A percentile compares a stretch with the other conserved stretches of the same genome.
Evolutionary conservation across 495 filamentous ascomycete species (phyloP).

Genomic region (Penicillium tannophilum): DNA sequence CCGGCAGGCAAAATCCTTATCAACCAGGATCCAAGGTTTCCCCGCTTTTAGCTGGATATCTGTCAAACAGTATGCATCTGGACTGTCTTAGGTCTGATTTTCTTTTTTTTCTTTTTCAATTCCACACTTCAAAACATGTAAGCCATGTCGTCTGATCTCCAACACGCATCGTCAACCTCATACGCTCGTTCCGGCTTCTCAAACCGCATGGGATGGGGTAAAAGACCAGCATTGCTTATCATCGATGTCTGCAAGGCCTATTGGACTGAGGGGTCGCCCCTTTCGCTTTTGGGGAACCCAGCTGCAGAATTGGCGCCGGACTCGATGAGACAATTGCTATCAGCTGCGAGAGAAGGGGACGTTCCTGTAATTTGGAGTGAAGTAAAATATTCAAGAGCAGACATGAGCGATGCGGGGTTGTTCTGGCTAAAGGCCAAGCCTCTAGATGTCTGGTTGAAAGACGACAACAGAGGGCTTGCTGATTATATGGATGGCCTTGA

Average conservation of each 20-base stretch:
- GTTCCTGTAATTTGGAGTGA: constrained; percentile 1
- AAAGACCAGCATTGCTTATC: constrained; percentile 1
- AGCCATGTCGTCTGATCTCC: neutral
- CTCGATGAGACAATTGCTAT: neutral
- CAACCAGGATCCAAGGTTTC: neutral
- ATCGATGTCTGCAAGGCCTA: constrained; percentile 4
- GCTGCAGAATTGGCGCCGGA: neutral
- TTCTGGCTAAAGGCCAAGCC: constrained; percentile 1
- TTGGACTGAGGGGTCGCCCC: constrained; percentile 1
- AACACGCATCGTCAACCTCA: neutral
- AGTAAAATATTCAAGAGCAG: neutral
- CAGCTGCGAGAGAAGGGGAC: constrained; percentile 1
- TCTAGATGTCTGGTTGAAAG: neutral
- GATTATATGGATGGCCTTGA: constrained; percentile 1
- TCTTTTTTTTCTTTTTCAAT: neutral
- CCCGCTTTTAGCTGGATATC: neutral
- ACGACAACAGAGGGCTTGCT: neutral
- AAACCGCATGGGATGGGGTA: constrained; percentile 2
- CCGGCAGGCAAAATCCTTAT: neutral
- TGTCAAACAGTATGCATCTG: neutral
- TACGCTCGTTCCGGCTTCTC: constrained; percentile 3
- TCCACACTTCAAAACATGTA: neutral
- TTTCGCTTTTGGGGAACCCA: neutral
- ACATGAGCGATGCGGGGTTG: neutral
- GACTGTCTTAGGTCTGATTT: neutral